Base-by-base conservation (phyloP, 2,329 filamentous ascomycete species). In the Fusarium multiceps region DNA sequence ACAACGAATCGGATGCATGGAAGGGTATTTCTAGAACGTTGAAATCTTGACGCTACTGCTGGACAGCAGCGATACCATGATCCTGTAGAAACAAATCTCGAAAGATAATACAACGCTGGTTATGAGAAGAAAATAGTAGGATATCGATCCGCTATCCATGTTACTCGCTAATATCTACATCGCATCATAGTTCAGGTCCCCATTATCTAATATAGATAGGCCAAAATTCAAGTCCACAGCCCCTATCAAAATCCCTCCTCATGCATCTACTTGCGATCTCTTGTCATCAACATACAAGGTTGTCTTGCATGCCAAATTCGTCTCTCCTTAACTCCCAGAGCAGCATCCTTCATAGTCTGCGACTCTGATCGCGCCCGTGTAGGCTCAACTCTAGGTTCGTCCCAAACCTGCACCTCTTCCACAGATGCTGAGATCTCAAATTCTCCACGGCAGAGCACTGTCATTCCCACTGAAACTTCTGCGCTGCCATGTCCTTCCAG, bases 381-480 rank as follows among this genome's bases (percentile, higher is more conserved):
- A 41, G 72, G 62, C 34, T 75, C 67, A 28, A 55, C 37, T 76
- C 76, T 64, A 72, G 77, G 74, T 41, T 78, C 78, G 21, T 78
- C 77, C 81, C 81, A 85, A 10, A 92, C 76, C 64, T 86, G 85
- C 5, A 92, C 88, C 82, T 98, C 94, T 80, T 98, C 94, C 1
- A 97, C 89, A 14, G 88, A 91, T 7, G 90, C 93, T 25, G 88
- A 88, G 23, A 97, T 85, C 79, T 97, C 94, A 77, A 95, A 97
- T 69, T 93, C 89, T 18, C 94, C 94, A 46, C 89, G 86, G 71
- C 92, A 94, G 34, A 97, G 86, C 32, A 91, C 87, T 43, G 92
- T 92, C 45, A 94, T 85, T 7, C 92, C 92, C 6, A 97, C 80
- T 3, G 85, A 84, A 23, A 92, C 83, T 64, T 90, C 86, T 0